Evolutionary conservation across 345 rosid species (phyloP).

Genomic region (Cardiospermum halicacabum): DNA sequence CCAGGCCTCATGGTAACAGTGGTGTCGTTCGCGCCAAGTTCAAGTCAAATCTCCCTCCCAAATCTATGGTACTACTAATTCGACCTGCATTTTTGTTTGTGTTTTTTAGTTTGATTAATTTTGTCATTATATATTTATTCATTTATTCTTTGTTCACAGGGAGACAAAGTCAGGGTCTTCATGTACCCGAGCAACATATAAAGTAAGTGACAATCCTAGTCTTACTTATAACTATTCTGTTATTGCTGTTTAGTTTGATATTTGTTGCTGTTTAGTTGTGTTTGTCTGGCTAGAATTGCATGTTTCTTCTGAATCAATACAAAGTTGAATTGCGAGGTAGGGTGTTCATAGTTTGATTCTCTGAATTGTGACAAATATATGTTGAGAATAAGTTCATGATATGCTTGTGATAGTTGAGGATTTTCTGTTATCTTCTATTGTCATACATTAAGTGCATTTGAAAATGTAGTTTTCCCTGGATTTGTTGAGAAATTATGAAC

Average conservation of each 20-base stretch:
- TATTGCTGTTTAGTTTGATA: background rate
- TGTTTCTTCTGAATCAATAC: background rate
- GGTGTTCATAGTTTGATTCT: background rate
- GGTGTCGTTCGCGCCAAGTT: constrained; percentile 69
- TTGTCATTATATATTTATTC: too few species aligned
- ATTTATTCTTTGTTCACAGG: constrained; percentile 35
- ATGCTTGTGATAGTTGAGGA: background rate
- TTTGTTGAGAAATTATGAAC: too few species aligned
- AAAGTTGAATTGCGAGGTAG: background rate
- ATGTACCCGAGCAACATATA: constrained; percentile 50
- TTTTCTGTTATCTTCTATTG: background rate
- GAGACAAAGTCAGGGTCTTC: constrained; percentile 53
- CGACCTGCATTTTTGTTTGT: background rate
- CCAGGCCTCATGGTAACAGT: constrained; percentile 68
- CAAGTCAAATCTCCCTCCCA: constrained; percentile 69
- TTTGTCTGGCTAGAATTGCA: background rate
- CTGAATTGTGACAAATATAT: background rate
- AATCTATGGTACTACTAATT: constrained; percentile 47
- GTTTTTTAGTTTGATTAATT: background rate
- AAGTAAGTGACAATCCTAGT: constrained; percentile 10
- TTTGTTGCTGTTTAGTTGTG: background rate
- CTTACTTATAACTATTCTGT: background rate
- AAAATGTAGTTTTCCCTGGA: background rate
- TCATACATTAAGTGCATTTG: background rate
- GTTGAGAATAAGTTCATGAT: too few species aligned